Base-by-base conservation (phyloP, 768 basidiomycete species). In the Trametes villosa region DNA sequence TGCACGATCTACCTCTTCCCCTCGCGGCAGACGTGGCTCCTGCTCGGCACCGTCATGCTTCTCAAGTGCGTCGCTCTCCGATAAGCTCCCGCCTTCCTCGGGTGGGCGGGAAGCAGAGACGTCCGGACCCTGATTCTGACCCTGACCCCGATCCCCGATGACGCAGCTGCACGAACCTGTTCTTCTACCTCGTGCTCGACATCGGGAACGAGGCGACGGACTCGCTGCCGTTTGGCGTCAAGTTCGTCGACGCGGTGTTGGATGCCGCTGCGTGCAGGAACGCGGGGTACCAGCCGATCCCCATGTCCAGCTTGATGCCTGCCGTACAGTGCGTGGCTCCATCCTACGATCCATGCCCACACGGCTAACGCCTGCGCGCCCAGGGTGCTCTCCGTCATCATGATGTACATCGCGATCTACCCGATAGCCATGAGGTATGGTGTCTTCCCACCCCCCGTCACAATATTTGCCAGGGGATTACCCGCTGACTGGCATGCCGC, bases 1-100 rank as follows among this genome's bases (percentile, higher is more conserved):
- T 96, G 94, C 73, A 95, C 89, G 68, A 86, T 94, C 20, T 91
- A 93, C 72, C 81, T 96, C 8, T 96, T 96, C 64, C 94, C 94
- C 0, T 86, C 92, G 0, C 91, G 92, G 67, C 95, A 97, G 71
- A 97, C 95, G 3, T 94, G 93, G 92, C 88, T 96, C 61, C 83
- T 97, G 9, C 64, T 93, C 4, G 80, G 82, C 1, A 72, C 94
- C 26, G 78, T 96, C 27, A 41, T 90, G 9, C 62, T 78, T 1
- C 75, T 96, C 46, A 92, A 86, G 94, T 94, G 67, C 55, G 86
- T 60, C 12, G 20, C 15, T 22, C 22, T 22, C 24, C 44, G 4
- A 12, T 20, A 47, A 30, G 15, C n/a, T n/a, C 15, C n/a, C n/a
- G n/a, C n/a, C n/a, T n/a, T n/a, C n/a, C n/a, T n/a, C n/a, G n/a